Conservation (phyloP, 805 yeast species). For the Candida verbasci region DNA sequence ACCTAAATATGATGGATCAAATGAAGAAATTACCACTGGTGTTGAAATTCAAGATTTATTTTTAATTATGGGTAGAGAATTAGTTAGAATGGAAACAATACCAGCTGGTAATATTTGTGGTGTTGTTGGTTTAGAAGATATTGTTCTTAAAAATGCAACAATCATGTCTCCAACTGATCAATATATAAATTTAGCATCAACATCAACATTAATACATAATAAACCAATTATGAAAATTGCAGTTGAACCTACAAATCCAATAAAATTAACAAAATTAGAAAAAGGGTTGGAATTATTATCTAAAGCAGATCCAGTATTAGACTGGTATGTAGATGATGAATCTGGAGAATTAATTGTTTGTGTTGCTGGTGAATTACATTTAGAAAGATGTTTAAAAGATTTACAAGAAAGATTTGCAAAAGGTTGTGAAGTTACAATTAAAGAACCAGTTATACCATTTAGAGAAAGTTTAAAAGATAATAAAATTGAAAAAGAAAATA, state of each 20-base stretch:
- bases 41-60: slow-evolving; percentile 67
- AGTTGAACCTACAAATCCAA: slow-evolving; percentile 87
- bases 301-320: slow-evolving; percentile 93
- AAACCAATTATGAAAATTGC: slow-evolving; percentile 95
- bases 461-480: slow-evolving; percentile 74
- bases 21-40: slow-evolving; percentile 48
- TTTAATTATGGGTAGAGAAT: slow-evolving; percentile 88
- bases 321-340: slow-evolving; percentile 72
- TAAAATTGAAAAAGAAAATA: slow-evolving; percentile 35
- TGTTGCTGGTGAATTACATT: slow-evolving; percentile 94
- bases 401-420: slow-evolving; percentile 82
- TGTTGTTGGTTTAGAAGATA: slow-evolving; percentile 83
- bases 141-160: slow-evolving; percentile 83
- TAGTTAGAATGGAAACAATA: slow-evolving; percentile 69
- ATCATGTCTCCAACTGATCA: slow-evolving; percentile 55
- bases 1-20: slow-evolving; percentile 77
- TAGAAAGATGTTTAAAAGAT: slow-evolving; percentile 92
- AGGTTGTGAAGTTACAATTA: slow-evolving; percentile 77
- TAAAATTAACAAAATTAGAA: slow-evolving; percentile 69
- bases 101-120: slow-evolving; percentile 97
- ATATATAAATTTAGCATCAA: slow-evolving; percentile 55
- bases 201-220: slow-evolving; percentile 47
- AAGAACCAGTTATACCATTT: slow-evolving; percentile 93
- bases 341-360: slow-evolving; percentile 91
- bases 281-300: slow-evolving; percentile 74